phyloP scores from a whole-genome alignment of 768 basidiomycete species.

The Cystofilobasidium bisporidii region DNA sequence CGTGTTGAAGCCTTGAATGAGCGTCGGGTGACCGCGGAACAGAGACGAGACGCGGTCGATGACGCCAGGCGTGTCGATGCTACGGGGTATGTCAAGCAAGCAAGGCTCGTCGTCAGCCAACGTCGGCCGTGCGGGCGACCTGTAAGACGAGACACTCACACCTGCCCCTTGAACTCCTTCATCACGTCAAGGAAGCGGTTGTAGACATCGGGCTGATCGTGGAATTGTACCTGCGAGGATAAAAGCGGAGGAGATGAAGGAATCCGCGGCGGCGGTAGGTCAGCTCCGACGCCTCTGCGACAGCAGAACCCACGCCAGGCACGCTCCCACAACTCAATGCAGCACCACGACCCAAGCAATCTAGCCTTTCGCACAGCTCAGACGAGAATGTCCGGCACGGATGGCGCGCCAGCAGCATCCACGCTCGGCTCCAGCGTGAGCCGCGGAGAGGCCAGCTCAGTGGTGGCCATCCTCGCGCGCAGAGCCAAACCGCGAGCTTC shows the following conservation, averaged over 20 bases:
- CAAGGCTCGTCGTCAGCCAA: neutral
- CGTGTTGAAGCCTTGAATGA: constrained; percentile 97
- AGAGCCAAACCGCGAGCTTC: too few species aligned
- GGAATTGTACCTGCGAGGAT: constrained; percentile 54
- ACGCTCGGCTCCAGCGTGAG: too few species aligned
- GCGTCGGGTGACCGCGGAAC: constrained; percentile 75
- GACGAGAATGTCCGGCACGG: too few species aligned
- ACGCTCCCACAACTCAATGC: too few species aligned
- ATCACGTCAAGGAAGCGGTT: constrained; percentile 91
- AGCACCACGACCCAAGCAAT: too few species aligned
- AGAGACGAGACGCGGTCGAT: constrained; percentile 89
- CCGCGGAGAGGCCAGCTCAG: too few species aligned
- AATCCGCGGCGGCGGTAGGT: neutral
- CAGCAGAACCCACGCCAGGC: too few species aligned
- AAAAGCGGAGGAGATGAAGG: neutral
- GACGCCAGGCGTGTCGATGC: constrained; percentile 95
- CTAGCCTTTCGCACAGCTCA: too few species aligned
- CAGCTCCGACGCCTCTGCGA: neutral
- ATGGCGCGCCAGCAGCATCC: too few species aligned
- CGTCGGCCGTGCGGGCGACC: too few species aligned
- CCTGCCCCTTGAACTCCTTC: constrained; percentile 98
- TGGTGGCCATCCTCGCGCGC: too few species aligned
- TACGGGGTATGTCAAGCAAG: constrained; percentile 38
- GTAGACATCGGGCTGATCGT: constrained; percentile 83
- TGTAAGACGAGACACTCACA: constrained; percentile 36